These are phyloP conservation scores for Pleurotus cornucopiae DNA, from an alignment of 768 basidiomycete species.

Conservation along the genomic window DNA sequence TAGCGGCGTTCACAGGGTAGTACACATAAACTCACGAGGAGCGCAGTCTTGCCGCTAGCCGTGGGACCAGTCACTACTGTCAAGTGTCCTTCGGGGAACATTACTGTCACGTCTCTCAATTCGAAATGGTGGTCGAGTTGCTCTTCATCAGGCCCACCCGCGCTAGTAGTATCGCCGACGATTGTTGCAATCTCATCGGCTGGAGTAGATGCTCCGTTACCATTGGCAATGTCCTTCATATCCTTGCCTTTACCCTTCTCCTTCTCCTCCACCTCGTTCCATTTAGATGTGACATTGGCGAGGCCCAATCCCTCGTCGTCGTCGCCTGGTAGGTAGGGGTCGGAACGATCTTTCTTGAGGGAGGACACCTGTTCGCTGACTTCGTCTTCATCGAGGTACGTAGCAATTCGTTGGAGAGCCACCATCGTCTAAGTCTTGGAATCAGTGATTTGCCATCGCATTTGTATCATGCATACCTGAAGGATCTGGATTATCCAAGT, in stretches of 20 bases:
- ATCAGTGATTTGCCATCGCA: background rate
- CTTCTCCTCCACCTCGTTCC: conserved; percentile 46
- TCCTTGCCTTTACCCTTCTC: conserved; percentile 17
- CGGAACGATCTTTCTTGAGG: conserved; percentile 37
- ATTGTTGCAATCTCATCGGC: conserved; percentile 1
- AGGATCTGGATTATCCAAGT: conserved; percentile 75
- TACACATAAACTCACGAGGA: conserved; percentile 44
- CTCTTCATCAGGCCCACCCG: conserved; percentile 12
- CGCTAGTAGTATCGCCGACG: background rate
- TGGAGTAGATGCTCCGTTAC: conserved; percentile 12
- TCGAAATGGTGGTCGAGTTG: conserved; percentile 57
- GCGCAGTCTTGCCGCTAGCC: conserved; percentile 78
- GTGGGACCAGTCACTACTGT: conserved; percentile 76
- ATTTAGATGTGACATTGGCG: conserved; percentile 56
- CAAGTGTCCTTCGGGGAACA: conserved; percentile 70
- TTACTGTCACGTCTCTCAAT: conserved; percentile 58
- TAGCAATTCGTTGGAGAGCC: conserved; percentile 62
- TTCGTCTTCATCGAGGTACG: conserved; percentile 68
- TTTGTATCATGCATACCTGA: conserved; percentile 33
- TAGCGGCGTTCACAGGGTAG: background rate
- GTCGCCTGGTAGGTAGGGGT: conserved; percentile 22
- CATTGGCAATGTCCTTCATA: conserved; percentile 13
- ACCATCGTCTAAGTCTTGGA: conserved; percentile 43
- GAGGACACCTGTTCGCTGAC: conserved; percentile 64
- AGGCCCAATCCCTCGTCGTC: conserved; percentile 47